phyloP scores from a whole-genome alignment of 148 eudicot genomes.

The Spergularia marina region DNA sequence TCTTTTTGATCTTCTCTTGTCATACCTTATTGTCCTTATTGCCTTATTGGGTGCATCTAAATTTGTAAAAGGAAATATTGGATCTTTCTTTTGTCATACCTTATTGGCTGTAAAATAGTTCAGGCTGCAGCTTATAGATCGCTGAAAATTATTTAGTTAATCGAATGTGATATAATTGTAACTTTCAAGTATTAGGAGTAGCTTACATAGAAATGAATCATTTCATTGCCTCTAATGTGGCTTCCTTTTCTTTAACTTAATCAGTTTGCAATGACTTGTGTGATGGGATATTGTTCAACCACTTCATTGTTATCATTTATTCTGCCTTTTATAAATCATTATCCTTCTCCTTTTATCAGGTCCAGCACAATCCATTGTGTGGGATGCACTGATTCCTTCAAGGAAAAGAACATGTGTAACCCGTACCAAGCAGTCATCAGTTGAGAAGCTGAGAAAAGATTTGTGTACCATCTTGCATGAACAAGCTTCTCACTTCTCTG shows the following conservation, averaged over 20 bases:
- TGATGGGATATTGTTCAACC: background rate
- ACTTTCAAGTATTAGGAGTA: background rate
- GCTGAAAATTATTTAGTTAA: background rate
- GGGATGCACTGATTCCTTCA: slow-evolving; percentile 86
- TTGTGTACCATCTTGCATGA: slow-evolving; percentile 76
- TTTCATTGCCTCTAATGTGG: background rate
- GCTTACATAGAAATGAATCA: background rate
- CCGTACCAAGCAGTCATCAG: slow-evolving; percentile 76
- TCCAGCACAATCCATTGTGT: slow-evolving; percentile 70
- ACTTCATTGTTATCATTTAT: background rate
- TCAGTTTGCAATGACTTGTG: slow-evolving; percentile 14
- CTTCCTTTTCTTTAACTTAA: background rate
- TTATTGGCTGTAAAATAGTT: background rate
- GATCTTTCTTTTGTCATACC: slow-evolving; percentile 13
- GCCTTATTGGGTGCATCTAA: slow-evolving; percentile 1
- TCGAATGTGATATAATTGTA: slow-evolving; percentile 4
- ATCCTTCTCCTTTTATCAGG: slow-evolving; percentile 42
- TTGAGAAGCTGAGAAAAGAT: slow-evolving; percentile 91
- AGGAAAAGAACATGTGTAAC: slow-evolving; percentile 77
- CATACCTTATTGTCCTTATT: background rate
- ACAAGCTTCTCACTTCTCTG: slow-evolving; percentile 72
- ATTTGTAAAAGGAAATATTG: slow-evolving; percentile 7
- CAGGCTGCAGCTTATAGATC: slow-evolving; percentile 6
- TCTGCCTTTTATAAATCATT: background rate
- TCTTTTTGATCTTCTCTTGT: slow-evolving; percentile 16